Percentiles rank a stretch among this genome's conserved stretches.
These are phyloP conservation scores for Penicillium griseofulvum DNA, from an alignment of 2,329 filamentous ascomycete species.

Conservation along the genomic window DNA sequence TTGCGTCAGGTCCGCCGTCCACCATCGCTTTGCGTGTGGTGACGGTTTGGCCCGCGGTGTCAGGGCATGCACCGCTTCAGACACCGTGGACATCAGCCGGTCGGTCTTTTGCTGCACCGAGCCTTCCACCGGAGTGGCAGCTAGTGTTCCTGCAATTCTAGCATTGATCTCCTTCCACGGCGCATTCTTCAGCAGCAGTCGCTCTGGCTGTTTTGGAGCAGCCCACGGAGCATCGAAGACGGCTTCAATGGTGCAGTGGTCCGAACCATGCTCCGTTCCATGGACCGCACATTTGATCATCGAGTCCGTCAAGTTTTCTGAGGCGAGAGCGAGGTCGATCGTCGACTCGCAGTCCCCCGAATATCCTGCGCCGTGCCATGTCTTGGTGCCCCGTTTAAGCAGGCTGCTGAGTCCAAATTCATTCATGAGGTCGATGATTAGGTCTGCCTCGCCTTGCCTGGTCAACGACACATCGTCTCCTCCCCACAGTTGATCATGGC, in stretches of 20 bases:
- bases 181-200: constrained; percentile 23
- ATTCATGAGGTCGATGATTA: constrained; percentile 39
- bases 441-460: constrained; percentile 37
- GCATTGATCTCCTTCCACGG: constrained; percentile 23
- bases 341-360: constrained; percentile 20
- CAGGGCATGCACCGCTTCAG: constrained; percentile 9
- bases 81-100: too few relatives aligned
- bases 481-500: constrained; percentile 27
- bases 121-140: constrained; percentile 11
- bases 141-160: constrained; percentile 12
- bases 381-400: constrained; percentile 38
- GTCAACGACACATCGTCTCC: constrained; percentile 30
- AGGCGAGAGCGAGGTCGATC: constrained; percentile 20
- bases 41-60: constrained; percentile 20
- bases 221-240: constrained; percentile 25
- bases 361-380: constrained; percentile 28
- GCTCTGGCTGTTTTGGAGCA: constrained; percentile 10
- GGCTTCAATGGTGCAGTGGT: constrained; percentile 33
- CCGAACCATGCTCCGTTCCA: constrained; percentile 25
- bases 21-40: constrained; percentile 24
- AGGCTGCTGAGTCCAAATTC: constrained; percentile 34
- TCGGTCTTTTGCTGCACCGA: constrained; percentile 9
- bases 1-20: constrained; percentile 21
- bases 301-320: constrained; percentile 15
- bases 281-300: constrained; percentile 18